These are phyloP conservation scores for Spergularia azorica DNA, from an alignment of 179 eudicot species.

Conservation along the genomic window DNA sequence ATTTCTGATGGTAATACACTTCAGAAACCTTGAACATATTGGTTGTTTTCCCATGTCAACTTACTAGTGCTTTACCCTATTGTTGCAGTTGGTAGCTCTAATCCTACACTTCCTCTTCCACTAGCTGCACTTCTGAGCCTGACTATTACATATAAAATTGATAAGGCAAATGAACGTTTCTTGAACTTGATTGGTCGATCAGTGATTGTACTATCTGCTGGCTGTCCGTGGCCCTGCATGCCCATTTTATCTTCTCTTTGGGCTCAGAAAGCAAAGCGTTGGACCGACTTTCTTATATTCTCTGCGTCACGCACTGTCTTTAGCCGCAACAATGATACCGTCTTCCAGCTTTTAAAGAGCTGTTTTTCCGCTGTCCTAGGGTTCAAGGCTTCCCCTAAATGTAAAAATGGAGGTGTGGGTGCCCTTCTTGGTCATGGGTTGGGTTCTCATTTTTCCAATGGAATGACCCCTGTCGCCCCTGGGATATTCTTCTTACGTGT, in stretches of 20 bases:
- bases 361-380: slow-evolving; percentile 81
- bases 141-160: slow-evolving; percentile 97
- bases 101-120: slow-evolving; percentile 90
- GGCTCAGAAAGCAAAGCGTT: slow-evolving; percentile 94
- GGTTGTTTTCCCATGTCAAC: not conserved
- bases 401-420: slow-evolving; percentile 82
- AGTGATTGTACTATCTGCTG: slow-evolving; percentile 81
- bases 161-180: slow-evolving; percentile 81
- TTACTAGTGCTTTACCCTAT: not conserved
- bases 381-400: slow-evolving; percentile 49
- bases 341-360: slow-evolving; percentile 82
- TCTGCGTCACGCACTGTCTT: slow-evolving; percentile 92
- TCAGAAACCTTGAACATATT: not conserved
- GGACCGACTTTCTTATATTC: slow-evolving; percentile 92
- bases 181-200: slow-evolving; percentile 89
- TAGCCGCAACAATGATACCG: slow-evolving; percentile 89
- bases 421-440: slow-evolving; percentile 95
- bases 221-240: slow-evolving; percentile 99
- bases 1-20: not conserved
- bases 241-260: slow-evolving; percentile 94
- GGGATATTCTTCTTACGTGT: slow-evolving; percentile 83
- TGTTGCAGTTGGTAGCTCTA: slow-evolving; percentile 61
- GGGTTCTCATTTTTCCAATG: slow-evolving; percentile 70
- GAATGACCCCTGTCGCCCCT: slow-evolving; percentile 91
- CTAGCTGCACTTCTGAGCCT: slow-evolving; percentile 96